Evolutionary conservation across 176 grass and related monocot genomes (phyloP).

Genomic region (Metroxylon sagu): DNA sequence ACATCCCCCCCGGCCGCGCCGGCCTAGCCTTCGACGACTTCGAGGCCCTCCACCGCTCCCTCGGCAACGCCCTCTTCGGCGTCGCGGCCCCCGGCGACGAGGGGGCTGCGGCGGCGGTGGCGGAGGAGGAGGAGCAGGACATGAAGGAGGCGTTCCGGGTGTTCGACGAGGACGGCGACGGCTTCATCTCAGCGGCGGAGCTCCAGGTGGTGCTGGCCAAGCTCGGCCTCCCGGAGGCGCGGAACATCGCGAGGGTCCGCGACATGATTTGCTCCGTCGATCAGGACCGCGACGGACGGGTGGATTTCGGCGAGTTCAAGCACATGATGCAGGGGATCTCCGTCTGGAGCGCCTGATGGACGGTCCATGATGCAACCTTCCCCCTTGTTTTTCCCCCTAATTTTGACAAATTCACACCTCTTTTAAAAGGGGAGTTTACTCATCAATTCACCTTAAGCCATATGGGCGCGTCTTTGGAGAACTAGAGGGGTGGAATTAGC

Average conservation of each 20-base stretch:
- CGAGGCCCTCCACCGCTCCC: slow-evolving; percentile 69
- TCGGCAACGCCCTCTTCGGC: slow-evolving; percentile 71
- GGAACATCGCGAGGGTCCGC: slow-evolving; percentile 50
- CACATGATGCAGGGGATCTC: slow-evolving; percentile 88
- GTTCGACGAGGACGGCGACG: slow-evolving; percentile 90
- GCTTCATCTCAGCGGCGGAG: slow-evolving; percentile 80
- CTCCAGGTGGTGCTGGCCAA: slow-evolving; percentile 86
- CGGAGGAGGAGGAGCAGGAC: slow-evolving; percentile 44
- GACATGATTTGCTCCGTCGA: slow-evolving; percentile 97
- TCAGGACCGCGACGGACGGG: slow-evolving; percentile 58
- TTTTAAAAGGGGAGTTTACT: no score
- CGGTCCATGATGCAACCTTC: no score
- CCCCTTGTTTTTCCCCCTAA: no score
- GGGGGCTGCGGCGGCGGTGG: slow-evolving; percentile 4
- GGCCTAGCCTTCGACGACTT: slow-evolving; percentile 74
- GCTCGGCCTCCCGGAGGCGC: slow-evolving; percentile 68
- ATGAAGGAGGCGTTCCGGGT: slow-evolving; percentile 95
- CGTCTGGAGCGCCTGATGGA: slow-evolving; percentile 43
- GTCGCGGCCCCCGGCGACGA: slow-evolving; percentile 7
- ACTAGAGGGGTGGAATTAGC: no score
- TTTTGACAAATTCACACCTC: no score
- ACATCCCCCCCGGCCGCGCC: slow-evolving; percentile 48
- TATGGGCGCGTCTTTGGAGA: no score
- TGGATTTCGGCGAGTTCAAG: slow-evolving; percentile 95
- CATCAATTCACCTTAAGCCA: no score